phyloP scores from a whole-genome alignment of 768 basidiomycete species.

The Pulveroboletus sp. region DNA sequence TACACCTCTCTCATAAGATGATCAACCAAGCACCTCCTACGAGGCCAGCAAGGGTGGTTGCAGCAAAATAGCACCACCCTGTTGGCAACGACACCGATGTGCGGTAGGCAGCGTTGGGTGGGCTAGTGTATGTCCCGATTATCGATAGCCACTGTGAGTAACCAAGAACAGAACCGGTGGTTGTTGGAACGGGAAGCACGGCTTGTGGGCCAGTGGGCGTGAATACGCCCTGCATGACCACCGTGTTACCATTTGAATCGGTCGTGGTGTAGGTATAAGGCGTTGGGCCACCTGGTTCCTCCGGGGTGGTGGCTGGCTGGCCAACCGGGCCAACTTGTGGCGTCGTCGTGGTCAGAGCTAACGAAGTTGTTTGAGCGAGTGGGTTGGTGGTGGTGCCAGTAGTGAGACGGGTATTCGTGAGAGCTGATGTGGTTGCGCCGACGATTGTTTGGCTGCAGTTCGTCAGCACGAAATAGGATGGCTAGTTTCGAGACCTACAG shows the following conservation, averaged over 20 bases:
- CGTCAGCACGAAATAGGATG: constrained; percentile 5
- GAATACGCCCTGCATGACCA: constrained; percentile 23
- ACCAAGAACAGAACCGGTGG: constrained; percentile 26
- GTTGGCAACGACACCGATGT: constrained; percentile 15
- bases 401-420: not conserved
- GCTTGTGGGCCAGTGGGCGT: constrained; percentile 32
- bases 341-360: constrained; percentile 21
- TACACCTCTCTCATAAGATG: constrained; percentile 16
- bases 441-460: constrained; percentile 12
- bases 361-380: constrained; percentile 12
- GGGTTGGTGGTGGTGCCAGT: constrained; percentile 21
- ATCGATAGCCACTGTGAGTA: constrained; percentile 30
- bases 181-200: constrained; percentile 24
- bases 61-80: constrained; percentile 29
- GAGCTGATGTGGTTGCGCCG: constrained; percentile 5
- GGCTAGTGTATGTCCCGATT: constrained; percentile 30
- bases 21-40: constrained; percentile 33
- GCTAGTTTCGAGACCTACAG: constrained; percentile 35
- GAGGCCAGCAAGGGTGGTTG: constrained; percentile 22
- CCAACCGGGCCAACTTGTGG: constrained; percentile 44
- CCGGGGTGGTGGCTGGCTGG: constrained; percentile 42
- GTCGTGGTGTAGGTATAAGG: constrained; percentile 51
- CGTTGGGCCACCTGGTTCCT: constrained; percentile 41
- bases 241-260: constrained; percentile 29
- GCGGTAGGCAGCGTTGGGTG: constrained; percentile 26